These are phyloP conservation scores for Dichomitus squalens DNA, from an alignment of 1,284 basidiomycete species.

Conservation along the genomic window DNA sequence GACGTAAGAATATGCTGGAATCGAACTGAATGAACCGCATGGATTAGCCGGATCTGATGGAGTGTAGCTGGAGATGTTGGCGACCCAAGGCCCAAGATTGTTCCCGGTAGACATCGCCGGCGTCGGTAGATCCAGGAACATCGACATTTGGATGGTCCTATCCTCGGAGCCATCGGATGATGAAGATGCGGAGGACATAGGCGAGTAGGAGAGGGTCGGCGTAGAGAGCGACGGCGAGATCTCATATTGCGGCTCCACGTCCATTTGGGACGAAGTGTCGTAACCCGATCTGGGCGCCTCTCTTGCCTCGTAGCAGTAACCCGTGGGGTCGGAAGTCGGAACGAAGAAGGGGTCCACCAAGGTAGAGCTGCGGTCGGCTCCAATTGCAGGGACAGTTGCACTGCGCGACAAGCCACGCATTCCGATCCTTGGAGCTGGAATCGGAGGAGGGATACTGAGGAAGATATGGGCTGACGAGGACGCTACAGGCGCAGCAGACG, in stretches of 20 bases:
- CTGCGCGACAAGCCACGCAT: slow-evolving; percentile 26
- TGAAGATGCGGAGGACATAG: slow-evolving; percentile 32
- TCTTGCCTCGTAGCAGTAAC: slow-evolving; percentile 6
- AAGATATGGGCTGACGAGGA: neutral
- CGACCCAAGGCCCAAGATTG: slow-evolving; percentile 18
- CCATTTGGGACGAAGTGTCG: slow-evolving; percentile 9
- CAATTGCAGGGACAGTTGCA: slow-evolving; percentile 27
- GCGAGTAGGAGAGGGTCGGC: slow-evolving; percentile 32
- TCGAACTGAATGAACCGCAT: neutral
- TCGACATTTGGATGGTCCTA: slow-evolving; percentile 35
- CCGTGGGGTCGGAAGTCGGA: neutral
- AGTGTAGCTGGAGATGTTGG: slow-evolving; percentile 10
- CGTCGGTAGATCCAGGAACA: slow-evolving; percentile 30
- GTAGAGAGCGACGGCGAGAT: slow-evolving; percentile 32
- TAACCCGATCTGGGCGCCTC: slow-evolving; percentile 16
- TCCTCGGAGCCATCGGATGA: slow-evolving; percentile 36
- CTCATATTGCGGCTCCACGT: slow-evolving; percentile 18
- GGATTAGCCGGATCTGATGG: slow-evolving; percentile 21
- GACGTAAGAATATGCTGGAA: slow-evolving; percentile 4
- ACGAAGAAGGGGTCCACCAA: slow-evolving; percentile 3
- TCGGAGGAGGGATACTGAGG: slow-evolving; percentile 13
- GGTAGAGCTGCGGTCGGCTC: slow-evolving; percentile 4
- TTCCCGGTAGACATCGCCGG: slow-evolving; percentile 20
- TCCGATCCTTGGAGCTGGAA: slow-evolving; percentile 6
- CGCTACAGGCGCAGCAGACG: slow-evolving; percentile 12